These are phyloP conservation scores for Picea sitchensis DNA, from an alignment of 75 land plant species.

Conservation along the genomic window DNA sequence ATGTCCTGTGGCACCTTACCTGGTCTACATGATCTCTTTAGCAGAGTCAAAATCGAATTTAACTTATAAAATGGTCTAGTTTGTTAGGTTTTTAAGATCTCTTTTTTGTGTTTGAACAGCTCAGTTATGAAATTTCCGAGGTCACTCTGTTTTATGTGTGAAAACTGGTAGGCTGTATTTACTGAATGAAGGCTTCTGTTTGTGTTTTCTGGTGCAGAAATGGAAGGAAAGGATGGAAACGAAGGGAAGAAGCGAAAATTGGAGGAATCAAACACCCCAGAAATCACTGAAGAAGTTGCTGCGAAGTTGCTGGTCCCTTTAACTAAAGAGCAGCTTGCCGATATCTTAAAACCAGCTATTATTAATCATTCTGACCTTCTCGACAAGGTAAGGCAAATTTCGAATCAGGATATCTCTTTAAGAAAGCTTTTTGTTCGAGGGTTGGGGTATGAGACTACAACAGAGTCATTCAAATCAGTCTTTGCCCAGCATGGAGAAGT, in stretches of 20 bases:
- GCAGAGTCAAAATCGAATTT: no score
- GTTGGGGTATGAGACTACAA: slow-evolving; percentile 13
- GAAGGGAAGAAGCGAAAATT: not conserved
- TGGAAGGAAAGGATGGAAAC: slow-evolving; percentile 3
- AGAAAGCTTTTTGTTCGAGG: slow-evolving; percentile 29
- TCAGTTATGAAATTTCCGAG: no score
- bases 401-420: slow-evolving; percentile 12
- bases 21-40: no score
- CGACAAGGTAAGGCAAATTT: slow-evolving; percentile 8
- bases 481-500: slow-evolving; percentile 19
- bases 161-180: no score
- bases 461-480: slow-evolving; percentile 9
- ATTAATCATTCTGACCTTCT: slow-evolving; percentile 10
- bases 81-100: no score
- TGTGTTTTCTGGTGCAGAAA: not conserved
- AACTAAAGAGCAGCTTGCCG: slow-evolving; percentile 8
- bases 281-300: slow-evolving; percentile 6
- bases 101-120: no score
- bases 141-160: no score
- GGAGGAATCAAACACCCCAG: not conserved
- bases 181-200: no score
- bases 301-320: slow-evolving; percentile 10
- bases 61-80: no score
- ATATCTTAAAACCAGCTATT: slow-evolving; percentile 7
- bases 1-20: no score